Evolutionary conservation across 1,284 basidiomycete species (phyloP), one percentile per base, ranked within the genome.

Genomic region (Heterobasidion parviporum): DNA sequence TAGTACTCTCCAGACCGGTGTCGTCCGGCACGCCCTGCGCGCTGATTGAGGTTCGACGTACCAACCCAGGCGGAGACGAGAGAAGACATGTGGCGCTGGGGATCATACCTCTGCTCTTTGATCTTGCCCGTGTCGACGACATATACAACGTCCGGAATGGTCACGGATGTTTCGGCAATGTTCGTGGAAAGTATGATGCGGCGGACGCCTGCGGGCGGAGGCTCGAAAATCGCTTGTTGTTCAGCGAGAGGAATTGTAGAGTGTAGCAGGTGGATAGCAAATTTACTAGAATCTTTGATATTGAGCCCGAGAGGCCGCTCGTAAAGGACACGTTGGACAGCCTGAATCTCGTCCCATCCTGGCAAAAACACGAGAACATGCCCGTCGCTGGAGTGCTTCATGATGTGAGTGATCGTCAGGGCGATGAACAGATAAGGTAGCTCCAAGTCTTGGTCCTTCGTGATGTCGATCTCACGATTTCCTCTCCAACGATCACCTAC

Each of bases 151-250:
- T 98, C 92, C 1, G 95, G 95, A 62, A 98, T 98, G 1, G 95
- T 98, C 62, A 98, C 81, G 6, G 92, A 94, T 1, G 94, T 97
- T 73, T 98, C 95, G 12, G 95, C 96, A 58, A 98, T 96, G 70
- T 98, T 98, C 50, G 95, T 98, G 3, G 95, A 83, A 45, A 98
- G 77, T 62, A 98, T 96, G 66, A 98, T 79, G 16, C 93, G 83
- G 59, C 95, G 85, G 18, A 94, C 80, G 16, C 92, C 91, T 2
- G 68, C 62, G 0, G 83, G 78, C 14, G 92, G 87, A 4, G 91
- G 88, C 18, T 88, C 85, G 68, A 98, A 98, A 56, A 98, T 89
- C 57, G 85, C 79, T 67, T 94, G 92, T 68, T 98, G 95, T 64
- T 98, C 94, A 2, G 82, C 81, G 12, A 95, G 80, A 8, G 95